Evolutionary conservation across 129 eudicot species (phyloP).

Genomic region (Silybum marianum): DNA sequence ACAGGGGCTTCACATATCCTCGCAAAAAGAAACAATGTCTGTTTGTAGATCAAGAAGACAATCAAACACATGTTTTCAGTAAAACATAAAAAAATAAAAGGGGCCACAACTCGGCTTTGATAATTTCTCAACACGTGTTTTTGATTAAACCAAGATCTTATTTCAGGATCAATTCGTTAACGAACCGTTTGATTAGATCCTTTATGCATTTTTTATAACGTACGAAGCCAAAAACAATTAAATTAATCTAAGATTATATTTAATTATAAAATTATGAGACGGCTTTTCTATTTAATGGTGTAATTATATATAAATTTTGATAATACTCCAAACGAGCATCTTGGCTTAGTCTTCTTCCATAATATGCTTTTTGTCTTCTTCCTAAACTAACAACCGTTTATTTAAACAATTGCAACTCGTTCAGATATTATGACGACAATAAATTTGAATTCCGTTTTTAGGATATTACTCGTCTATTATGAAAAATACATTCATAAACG

Average conservation of each 20-base stretch:
- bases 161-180: neutral
- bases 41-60: too few species aligned
- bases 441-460: neutral
- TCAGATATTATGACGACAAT: neutral
- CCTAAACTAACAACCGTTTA: neutral
- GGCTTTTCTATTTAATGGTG: conserved; percentile 1
- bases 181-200: neutral
- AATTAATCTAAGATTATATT: neutral
- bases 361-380: neutral
- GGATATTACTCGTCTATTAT: neutral
- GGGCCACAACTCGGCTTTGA: neutral
- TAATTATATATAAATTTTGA: neutral
- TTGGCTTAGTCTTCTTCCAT: neutral
- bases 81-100: too few species aligned
- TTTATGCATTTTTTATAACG: neutral
- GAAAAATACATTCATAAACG: neutral
- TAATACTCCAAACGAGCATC: neutral
- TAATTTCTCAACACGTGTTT: neutral
- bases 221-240: neutral
- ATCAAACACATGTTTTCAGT: too few species aligned
- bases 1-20: too few species aligned
- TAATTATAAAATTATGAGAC: neutral
- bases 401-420: neutral
- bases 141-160: neutral
- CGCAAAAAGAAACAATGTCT: too few species aligned